A percentile compares a stretch with the other conserved stretches of the same genome.
Evolutionary conservation across 2,329 filamentous ascomycete species (phyloP).

Genomic region (Trichothecium roseum): DNA sequence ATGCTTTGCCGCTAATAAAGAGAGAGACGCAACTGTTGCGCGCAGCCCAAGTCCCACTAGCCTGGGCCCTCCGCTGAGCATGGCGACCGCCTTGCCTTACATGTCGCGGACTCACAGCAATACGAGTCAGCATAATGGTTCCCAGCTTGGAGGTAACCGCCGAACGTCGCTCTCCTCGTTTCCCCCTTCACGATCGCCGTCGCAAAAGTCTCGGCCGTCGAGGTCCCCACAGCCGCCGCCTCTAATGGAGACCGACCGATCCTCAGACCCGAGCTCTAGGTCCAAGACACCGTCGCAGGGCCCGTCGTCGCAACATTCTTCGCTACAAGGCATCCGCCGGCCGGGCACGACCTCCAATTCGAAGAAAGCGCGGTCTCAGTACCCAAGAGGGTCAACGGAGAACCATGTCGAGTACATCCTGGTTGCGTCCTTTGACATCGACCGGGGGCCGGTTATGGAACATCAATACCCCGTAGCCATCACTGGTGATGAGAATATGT

Average conservation of each 20-base stretch:
- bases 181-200: slow-evolving; percentile 46
- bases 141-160: slow-evolving; percentile 14
- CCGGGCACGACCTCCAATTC: not conserved
- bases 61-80: slow-evolving; percentile 8
- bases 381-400: slow-evolving; percentile 62
- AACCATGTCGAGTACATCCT: slow-evolving; percentile 99
- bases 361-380: slow-evolving; percentile 60
- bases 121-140: slow-evolving; percentile 21
- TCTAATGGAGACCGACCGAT: slow-evolving; percentile 41
- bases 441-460: slow-evolving; percentile 94
- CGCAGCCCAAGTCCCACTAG: too few species aligned
- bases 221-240: slow-evolving; percentile 44
- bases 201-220: slow-evolving; percentile 47
- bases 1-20: too few species aligned
- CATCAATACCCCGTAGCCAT: slow-evolving; percentile 94
- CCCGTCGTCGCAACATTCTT: slow-evolving; percentile 52
- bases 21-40: too few species aligned
- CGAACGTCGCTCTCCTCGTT: slow-evolving; percentile 56
- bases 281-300: slow-evolving; percentile 50
- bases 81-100: slow-evolving; percentile 33
- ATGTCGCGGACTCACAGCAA: slow-evolving; percentile 27
- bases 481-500: slow-evolving; percentile 93
- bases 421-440: slow-evolving; percentile 94
- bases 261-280: slow-evolving; percentile 47
- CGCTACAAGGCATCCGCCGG: slow-evolving; percentile 40